Evolutionary conservation across 257 asterid species (phyloP).

Genomic region (Galeopsis tetrahit): DNA sequence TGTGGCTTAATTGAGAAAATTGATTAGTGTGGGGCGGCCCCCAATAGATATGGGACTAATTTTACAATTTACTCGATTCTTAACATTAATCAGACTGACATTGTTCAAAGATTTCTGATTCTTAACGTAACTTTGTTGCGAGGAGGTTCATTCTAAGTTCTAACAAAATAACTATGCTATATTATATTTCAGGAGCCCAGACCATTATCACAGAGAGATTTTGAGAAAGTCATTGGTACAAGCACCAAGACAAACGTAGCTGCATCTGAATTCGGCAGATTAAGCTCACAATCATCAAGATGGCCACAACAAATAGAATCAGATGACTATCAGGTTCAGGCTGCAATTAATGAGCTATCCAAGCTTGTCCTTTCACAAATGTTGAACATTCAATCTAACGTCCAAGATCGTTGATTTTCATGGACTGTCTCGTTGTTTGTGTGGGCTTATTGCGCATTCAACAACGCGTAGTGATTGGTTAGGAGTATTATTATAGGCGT

Average conservation of each 20-base stretch:
- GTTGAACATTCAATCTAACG: slow-evolving; percentile 58
- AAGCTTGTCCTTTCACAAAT: slow-evolving; percentile 68
- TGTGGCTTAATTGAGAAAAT: too few relatives aligned
- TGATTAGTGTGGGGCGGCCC: too few relatives aligned
- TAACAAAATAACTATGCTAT: neutral
- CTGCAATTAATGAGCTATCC: slow-evolving; percentile 74
- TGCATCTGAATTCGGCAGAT: slow-evolving; percentile 62
- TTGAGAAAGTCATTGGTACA: slow-evolving; percentile 63
- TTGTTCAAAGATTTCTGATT: too few relatives aligned
- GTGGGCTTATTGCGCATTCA: neutral
- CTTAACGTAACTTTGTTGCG: too few relatives aligned
- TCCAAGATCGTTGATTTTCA: slow-evolving; percentile 42
- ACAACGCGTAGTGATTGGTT: neutral
- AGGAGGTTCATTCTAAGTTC: neutral
- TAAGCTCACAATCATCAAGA: slow-evolving; percentile 46
- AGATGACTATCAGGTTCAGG: slow-evolving; percentile 70
- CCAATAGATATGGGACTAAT: too few relatives aligned
- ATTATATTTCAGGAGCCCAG: slow-evolving; percentile 65
- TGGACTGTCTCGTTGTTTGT: neutral
- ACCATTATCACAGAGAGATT: slow-evolving; percentile 58
- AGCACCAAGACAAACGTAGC: slow-evolving; percentile 67
- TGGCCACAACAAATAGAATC: slow-evolving; percentile 49
- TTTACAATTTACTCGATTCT: too few relatives aligned
- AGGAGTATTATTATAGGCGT: neutral
- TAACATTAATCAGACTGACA: too few relatives aligned